Conservation (phyloP, 371 early-diverging fungal genomes). For the Rhizomucor pusillus region DNA sequence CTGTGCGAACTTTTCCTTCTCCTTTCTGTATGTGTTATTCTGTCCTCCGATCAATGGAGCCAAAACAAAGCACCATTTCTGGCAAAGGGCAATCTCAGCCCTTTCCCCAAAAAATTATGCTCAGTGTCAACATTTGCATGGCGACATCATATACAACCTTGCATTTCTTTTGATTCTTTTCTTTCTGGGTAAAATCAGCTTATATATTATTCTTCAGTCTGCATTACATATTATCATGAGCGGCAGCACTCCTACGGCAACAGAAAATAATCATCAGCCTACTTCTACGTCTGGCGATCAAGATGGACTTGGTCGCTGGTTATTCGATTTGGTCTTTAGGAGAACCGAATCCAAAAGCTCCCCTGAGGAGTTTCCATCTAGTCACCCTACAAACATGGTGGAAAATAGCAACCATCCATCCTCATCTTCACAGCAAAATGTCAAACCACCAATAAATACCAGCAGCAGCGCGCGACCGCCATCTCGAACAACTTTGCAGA, state of each 20-base stretch:
- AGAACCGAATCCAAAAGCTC: too few relatives aligned
- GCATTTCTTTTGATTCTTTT: background rate
- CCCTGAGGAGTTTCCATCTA: too few relatives aligned
- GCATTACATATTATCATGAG: background rate
- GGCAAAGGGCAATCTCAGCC: background rate
- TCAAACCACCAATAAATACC: too few relatives aligned
- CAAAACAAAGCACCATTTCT: background rate
- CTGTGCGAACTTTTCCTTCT: background rate
- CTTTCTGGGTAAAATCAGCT: background rate
- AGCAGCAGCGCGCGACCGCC: too few relatives aligned
- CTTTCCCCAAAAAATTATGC: background rate
- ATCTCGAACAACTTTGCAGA: too few relatives aligned
- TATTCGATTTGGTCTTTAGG: background rate
- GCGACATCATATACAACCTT: background rate
- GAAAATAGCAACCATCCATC: too few relatives aligned
- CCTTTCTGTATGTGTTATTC: background rate
- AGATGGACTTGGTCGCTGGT: background rate
- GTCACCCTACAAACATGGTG: too few relatives aligned
- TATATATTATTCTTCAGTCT: too few relatives aligned
- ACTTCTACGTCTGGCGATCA: too few relatives aligned
- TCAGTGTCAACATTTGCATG: background rate
- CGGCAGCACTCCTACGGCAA: background rate
- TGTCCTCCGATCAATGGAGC: too few relatives aligned
- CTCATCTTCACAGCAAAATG: too few relatives aligned
- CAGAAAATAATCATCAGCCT: background rate